These are phyloP conservation scores for Coprinopsis sp. DNA, from an alignment of 768 basidiomycete species.

Conservation along the genomic window DNA sequence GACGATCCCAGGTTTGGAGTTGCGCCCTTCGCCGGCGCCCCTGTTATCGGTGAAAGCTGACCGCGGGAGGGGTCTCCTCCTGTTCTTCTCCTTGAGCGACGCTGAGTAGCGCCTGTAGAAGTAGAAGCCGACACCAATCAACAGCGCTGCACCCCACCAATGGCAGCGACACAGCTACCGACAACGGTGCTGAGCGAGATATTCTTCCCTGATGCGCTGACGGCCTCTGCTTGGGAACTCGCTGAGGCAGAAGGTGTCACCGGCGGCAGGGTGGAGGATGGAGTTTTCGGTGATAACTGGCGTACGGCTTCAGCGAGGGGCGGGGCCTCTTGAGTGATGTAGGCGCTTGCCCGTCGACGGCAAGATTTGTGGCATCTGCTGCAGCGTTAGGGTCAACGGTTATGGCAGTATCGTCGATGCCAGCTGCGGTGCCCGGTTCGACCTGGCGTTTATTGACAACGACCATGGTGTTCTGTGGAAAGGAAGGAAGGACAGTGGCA, in stretches of 20 bases:
- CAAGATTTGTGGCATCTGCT: constrained; percentile 13
- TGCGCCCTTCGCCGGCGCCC: constrained; percentile 36
- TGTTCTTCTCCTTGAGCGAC: constrained; percentile 30
- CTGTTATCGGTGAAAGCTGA: constrained; percentile 24
- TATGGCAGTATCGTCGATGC: constrained; percentile 12
- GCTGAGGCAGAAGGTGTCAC: constrained; percentile 12
- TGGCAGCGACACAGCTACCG: constrained; percentile 58
- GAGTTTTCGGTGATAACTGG: neutral
- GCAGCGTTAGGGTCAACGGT: constrained; percentile 14
- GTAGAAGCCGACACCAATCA: constrained; percentile 50
- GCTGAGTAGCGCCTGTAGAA: constrained; percentile 48
- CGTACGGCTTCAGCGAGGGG: neutral
- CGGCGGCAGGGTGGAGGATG: constrained; percentile 4
- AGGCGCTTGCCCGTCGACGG: constrained; percentile 13
- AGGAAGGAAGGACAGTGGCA: constrained; percentile 9
- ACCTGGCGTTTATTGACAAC: constrained; percentile 16
- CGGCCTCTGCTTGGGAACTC: constrained; percentile 13
- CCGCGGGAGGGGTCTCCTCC: constrained; percentile 23
- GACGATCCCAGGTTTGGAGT: constrained; percentile 54
- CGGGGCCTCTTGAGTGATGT: constrained; percentile 10
- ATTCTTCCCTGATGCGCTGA: constrained; percentile 18
- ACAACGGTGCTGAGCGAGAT: constrained; percentile 53
- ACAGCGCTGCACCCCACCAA: constrained; percentile 47
- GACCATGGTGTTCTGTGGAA: constrained; percentile 17
- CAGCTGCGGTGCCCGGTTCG: constrained; percentile 15